Base-by-base conservation (phyloP, 306 rosid genomes). In the Trifolium pratense region DNA sequence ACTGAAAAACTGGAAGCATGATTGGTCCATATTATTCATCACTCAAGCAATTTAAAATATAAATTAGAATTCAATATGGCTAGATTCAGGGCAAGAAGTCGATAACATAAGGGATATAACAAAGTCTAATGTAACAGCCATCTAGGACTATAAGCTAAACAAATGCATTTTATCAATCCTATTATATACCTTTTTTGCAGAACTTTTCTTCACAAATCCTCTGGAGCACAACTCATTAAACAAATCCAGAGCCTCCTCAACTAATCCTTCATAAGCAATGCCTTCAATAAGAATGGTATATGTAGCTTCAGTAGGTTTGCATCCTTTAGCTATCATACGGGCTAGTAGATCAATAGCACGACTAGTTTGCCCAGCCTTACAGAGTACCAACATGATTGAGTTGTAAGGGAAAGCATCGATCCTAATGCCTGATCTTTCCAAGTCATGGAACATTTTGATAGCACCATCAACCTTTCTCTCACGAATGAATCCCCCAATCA, bases 261-360 rank as follows among this genome's bases (percentile, higher is more conserved):
- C 91, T 1, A 95, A 79, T 37, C 99, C 99, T 85, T 95, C 97
- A 72, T 80, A 78, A 10, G 99, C 97, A 67, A 94, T 79, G 82
- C 97, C 97, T 84, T 90, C 96, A 45, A 94, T 85, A 61, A 94
- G 99, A 84, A 90, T 88, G 34, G 96, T 90, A 76, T 94, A 94
- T 1, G 99, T 87, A 68, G 83, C 86, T 87, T 94, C 99, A 11
- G 96, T 87, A 34, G 99, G 99, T 61, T 83, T 88, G 73, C 96
- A 94, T 67, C 90, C 97, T 71, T 79, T 85, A 1, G 82, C 79
- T 59, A 94, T 79, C 99, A 94, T 91, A 71, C 78, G 58, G 9
- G 84, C 88, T 68, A 94, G 80, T 72, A 89, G 89, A 84, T 94
- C 97, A 34, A 94, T 94, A 9, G 99, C 99, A 6, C 87, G 86